Conservation (phyloP, 495 filamentous ascomycete species). For the Penicillium cataractarum region DNA sequence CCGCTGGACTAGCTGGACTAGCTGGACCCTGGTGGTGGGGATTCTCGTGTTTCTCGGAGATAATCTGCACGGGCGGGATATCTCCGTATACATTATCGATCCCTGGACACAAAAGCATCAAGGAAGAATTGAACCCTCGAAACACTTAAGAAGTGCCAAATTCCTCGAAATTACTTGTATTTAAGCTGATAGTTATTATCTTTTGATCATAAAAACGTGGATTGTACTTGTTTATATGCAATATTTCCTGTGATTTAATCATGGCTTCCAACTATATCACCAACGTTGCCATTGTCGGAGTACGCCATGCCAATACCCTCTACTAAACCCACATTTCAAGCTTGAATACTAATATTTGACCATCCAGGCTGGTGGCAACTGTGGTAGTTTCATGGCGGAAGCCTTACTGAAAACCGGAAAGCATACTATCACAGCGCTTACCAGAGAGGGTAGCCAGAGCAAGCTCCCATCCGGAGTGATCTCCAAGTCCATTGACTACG, state of each 20-base stretch:
- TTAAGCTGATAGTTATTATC: no score
- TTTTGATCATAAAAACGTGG: no score
- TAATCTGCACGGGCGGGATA: not conserved
- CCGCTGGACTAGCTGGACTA: not conserved
- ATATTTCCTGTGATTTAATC: no score
- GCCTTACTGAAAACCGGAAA: conserved; percentile 52
- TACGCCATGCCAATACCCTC: conserved; percentile 1
- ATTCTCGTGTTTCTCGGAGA: not conserved
- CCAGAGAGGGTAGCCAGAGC: conserved; percentile 46
- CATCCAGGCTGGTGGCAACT: conserved; percentile 57
- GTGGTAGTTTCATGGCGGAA: conserved; percentile 57
- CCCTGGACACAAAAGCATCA: no score
- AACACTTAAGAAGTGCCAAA: not conserved
- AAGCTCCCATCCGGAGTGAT: conserved; percentile 47
- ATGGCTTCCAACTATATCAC: conserved; percentile 23
- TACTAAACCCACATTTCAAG: not conserved
- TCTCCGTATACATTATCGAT: no score
- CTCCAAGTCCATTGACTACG: conserved; percentile 50
- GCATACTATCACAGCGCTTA: conserved; percentile 57
- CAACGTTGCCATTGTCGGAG: conserved; percentile 23
- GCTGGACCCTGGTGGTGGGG: not conserved
- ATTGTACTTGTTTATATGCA: no score
- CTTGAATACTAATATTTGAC: not conserved
- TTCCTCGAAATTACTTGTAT: not conserved
- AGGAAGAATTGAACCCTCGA: not conserved